Conservation (phyloP, 345 rosid genomes). For the Eucalyptus sp. region DNA sequence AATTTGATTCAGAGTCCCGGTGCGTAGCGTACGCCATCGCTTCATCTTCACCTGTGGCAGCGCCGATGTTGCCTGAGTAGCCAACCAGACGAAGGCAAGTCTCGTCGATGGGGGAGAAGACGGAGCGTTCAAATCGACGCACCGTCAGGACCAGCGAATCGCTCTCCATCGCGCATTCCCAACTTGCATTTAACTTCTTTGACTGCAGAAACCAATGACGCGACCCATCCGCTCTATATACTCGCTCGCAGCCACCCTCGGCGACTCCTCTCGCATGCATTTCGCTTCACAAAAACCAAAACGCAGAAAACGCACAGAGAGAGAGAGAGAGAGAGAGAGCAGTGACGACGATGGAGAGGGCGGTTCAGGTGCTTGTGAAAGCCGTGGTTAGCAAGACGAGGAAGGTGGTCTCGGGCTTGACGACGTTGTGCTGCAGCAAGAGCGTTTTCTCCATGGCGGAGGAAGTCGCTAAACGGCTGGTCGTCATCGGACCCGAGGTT, state of each 20-base stretch:
- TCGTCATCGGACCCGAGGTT: not conserved
- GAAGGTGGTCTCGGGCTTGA: not conserved
- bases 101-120: not conserved
- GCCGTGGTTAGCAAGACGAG: not conserved
- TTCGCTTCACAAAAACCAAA: not conserved
- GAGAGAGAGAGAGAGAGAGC: not conserved
- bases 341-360: not conserved
- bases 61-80: not conserved
- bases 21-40: not conserved
- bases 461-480: not conserved
- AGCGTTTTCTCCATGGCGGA: not conserved
- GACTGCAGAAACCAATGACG: not conserved
- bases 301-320: not conserved
- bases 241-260: not conserved
- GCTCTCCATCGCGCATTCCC: not conserved
- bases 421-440: not conserved
- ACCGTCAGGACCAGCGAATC: not conserved
- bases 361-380: not conserved
- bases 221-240: not conserved
- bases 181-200: not conserved
- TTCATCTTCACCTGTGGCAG: not conserved
- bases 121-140: not conserved
- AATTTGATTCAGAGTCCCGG: not conserved
- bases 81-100: not conserved
- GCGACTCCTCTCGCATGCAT: not conserved